Evolutionary conservation across 257 asterid genomes (phyloP).

Genomic region (Ilex asprella): DNA sequence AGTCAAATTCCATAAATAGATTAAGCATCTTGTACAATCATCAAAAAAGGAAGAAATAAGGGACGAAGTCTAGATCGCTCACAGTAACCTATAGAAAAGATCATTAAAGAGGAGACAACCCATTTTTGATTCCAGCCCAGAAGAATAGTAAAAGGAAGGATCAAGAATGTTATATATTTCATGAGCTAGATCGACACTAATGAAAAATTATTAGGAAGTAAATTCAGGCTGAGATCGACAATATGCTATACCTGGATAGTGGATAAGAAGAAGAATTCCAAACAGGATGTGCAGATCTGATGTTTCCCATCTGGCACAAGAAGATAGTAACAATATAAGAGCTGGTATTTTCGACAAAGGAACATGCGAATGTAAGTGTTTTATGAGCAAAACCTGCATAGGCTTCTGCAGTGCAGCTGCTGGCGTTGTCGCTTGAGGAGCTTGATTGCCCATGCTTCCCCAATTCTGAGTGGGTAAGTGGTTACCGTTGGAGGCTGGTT

Average conservation of each 20-base stretch:
- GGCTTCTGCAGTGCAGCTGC: neutral
- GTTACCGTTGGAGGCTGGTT: constrained; percentile 5
- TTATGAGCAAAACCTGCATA: constrained; percentile 19
- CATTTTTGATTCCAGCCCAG: neutral
- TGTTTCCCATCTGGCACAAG: constrained; percentile 18
- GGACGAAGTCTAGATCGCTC: too few relatives aligned
- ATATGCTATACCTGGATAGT: constrained; percentile 15
- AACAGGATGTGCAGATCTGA: constrained; percentile 6
- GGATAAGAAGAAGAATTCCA: constrained; percentile 7
- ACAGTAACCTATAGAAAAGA: too few relatives aligned
- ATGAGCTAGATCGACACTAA: neutral
- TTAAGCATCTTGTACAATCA: too few relatives aligned
- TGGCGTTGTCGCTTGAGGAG: neutral
- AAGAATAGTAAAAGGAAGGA: neutral
- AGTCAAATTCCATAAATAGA: too few relatives aligned
- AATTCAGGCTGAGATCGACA: neutral
- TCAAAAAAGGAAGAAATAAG: too few relatives aligned
- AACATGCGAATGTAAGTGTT: neutral
- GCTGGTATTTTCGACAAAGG: neutral
- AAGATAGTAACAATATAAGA: neutral
- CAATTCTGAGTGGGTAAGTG: constrained; percentile 9
- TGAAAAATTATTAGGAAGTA: neutral
- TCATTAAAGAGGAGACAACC: neutral
- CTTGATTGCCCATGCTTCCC: constrained; percentile 13
- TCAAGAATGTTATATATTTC: neutral